Evolutionary conservation across 768 basidiomycete species (phyloP).

Genomic region (Gymnopilus dilepis): DNA sequence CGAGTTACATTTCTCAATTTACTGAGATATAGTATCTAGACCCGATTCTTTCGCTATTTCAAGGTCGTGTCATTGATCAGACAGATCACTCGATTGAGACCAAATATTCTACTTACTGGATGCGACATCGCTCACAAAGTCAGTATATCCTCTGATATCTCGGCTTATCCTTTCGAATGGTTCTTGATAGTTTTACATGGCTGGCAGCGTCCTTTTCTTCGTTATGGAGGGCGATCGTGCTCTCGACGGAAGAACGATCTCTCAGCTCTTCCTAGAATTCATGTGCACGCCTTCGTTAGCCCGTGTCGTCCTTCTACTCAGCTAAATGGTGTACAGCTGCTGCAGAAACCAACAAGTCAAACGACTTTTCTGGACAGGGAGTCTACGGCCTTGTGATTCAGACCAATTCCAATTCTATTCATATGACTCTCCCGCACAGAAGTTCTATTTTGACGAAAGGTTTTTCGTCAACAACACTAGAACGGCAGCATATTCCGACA

Average conservation of each 20-base stretch:
- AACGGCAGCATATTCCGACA: too few relatives aligned
- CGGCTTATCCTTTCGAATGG: neutral
- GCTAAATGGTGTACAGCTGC: neutral
- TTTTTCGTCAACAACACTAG: too few relatives aligned
- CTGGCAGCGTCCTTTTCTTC: neutral
- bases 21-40: neutral
- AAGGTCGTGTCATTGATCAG: neutral
- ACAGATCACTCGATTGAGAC: neutral
- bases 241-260: neutral
- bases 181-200: neutral
- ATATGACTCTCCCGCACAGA: too few relatives aligned
- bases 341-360: neutral
- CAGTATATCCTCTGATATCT: neutral
- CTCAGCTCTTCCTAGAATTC: neutral
- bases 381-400: neutral
- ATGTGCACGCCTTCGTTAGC: neutral
- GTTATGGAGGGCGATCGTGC: neutral
- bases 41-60: neutral
- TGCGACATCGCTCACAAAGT: neutral
- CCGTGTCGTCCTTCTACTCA: neutral
- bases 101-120: neutral
- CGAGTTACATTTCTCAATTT: neutral
- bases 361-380: neutral
- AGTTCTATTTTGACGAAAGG: too few relatives aligned
- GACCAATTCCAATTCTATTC: neutral